Percentiles rank a stretch among this genome's conserved stretches.
Evolutionary conservation across 352 stramenopile genomes (phyloP).

Genomic region (Saprolegnia parasitica): DNA sequence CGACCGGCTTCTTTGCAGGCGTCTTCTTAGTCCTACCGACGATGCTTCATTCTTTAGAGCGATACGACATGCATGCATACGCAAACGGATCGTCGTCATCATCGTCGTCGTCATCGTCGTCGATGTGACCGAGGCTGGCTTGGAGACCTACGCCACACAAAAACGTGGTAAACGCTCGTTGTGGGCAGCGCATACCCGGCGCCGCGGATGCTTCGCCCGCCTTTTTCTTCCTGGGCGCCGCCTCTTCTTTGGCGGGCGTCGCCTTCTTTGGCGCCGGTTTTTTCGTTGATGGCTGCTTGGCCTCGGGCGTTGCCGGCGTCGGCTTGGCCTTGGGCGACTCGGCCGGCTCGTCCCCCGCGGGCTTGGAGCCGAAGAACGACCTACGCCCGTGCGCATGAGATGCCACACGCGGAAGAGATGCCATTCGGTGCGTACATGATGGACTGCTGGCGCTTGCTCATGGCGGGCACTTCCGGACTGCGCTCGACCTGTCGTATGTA

Average conservation of each 20-base stretch:
- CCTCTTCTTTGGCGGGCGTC: not conserved
- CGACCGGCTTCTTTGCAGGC: not conserved
- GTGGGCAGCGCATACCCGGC: not conserved
- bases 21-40: not conserved
- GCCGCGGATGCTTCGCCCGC: not conserved
- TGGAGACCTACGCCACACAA: slow-evolving; percentile 2
- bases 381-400: not conserved
- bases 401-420: not conserved
- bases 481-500: not conserved
- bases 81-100: not conserved
- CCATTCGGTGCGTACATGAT: slow-evolving; percentile 12
- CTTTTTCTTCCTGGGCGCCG: not conserved
- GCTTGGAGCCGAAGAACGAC: slow-evolving; percentile 25
- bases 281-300: not conserved
- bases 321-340: not conserved
- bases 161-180: not conserved
- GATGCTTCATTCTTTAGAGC: too few species aligned
- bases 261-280: not conserved
- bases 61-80: not conserved
- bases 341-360: not conserved
- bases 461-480: slow-evolving; percentile 2
- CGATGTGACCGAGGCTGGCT: slow-evolving; percentile 8
- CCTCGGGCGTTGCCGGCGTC: not conserved
- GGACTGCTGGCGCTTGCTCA: slow-evolving; percentile 27
- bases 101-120: slow-evolving; percentile 3